Conservation (phyloP, 2,329 filamentous ascomycete species). For the Huntiella omanensis region DNA sequence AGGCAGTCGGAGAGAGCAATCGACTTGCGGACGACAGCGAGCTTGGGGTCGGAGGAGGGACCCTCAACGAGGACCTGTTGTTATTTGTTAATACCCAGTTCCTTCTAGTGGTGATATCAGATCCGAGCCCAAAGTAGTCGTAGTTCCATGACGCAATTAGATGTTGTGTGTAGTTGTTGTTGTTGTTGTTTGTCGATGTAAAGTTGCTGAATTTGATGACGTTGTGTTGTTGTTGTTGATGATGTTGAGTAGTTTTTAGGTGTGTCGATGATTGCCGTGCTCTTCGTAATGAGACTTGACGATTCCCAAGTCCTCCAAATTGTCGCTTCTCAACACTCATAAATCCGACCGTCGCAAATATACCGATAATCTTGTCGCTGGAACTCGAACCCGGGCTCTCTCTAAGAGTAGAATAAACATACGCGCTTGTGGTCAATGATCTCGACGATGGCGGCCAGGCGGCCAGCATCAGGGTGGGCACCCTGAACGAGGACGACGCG, state of each 20-base stretch:
- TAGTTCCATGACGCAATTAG: neutral
- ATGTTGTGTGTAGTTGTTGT: neutral
- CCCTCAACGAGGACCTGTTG: slow-evolving; percentile 86
- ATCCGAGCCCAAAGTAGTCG: no score
- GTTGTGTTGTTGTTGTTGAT: neutral
- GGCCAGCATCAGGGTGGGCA: slow-evolving; percentile 61
- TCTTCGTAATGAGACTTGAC: neutral
- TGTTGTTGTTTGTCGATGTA: neutral
- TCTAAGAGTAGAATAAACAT: slow-evolving; percentile 31
- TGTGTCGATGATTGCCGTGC: neutral
- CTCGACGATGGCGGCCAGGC: slow-evolving; percentile 88
- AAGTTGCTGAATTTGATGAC: neutral
- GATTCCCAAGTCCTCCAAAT: neutral
- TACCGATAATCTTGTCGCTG: slow-evolving; percentile 1
- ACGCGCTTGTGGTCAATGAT: slow-evolving; percentile 99
- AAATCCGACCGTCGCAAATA: neutral
- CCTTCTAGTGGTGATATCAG: neutral
- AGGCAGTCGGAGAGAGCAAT: slow-evolving; percentile 65
- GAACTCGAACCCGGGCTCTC: slow-evolving; percentile 5
- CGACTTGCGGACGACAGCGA: slow-evolving; percentile 72
- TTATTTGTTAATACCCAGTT: slow-evolving; percentile 5
- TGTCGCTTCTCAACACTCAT: neutral
- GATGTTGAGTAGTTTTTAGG: neutral
- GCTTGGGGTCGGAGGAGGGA: slow-evolving; percentile 62
- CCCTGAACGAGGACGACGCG: slow-evolving; percentile 81